Evolutionary conservation across 352 stramenopile species (phyloP), one percentile per base, ranked within the genome.

Genomic region (Phytophthora capsici): DNA sequence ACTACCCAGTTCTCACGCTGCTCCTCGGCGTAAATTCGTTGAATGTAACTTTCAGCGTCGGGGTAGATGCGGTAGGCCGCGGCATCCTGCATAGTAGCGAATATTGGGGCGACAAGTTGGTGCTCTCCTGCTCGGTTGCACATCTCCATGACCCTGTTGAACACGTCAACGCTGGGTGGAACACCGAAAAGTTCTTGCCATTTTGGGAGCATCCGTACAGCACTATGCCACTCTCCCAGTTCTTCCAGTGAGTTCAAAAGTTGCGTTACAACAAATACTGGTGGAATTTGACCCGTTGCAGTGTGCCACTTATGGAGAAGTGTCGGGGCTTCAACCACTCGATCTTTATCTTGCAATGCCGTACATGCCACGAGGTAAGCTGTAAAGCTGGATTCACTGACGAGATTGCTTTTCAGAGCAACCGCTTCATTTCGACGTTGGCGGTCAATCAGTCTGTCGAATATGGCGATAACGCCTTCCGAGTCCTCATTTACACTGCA

Each of bases 21-120:
- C 54, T 94, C 84, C 10, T 84, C 67, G 2, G 86, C 80, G 25
- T 79, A 89, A 57, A 94, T 92, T 10, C 66, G 73, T 77, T 94
- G 73, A n/a, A 93, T 80, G 43, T 90, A 93, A 53, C 80, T 89
- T 55, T 80, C 77, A 12, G 69, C 62, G 10, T 80, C 80, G 14
- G 81, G 82, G 44, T 57, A 72, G 8, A 91, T 62, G 3, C 69
- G 78, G 41, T 86, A 87, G 16, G 63, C 71, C 7, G 61, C 55
- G 10, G 78, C 49, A 50, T 80, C 73, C 28, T 90, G 71, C 81
- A 94, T 91, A 1, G 81, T 89, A 36, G 69, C 45, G 44, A 92
- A 94, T 53, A 94, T 90, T 49, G 78, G 82, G 30, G 83, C 68
- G 16, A 77, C 81, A 12, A 75, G 65, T 13, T 82, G 69, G 50